Evolutionary conservation across 306 rosid species (phyloP).

Genomic region (Delonix regia): DNA sequence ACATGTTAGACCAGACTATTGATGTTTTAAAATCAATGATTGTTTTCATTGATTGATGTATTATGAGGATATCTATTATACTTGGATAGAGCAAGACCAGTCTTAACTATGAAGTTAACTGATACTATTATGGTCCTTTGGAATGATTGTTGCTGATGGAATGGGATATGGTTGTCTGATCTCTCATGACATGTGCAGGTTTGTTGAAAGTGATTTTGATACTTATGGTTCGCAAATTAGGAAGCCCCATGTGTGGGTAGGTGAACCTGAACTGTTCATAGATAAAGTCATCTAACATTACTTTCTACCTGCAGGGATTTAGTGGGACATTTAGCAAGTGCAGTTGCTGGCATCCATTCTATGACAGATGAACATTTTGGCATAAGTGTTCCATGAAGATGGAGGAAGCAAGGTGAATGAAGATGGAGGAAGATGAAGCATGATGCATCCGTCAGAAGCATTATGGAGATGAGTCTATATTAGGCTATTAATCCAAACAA

Average conservation of each 20-base stretch:
- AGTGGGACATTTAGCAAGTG: no score
- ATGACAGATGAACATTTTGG: no score
- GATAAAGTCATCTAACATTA: no score
- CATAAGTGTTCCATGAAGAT: no score
- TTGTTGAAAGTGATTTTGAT: conserved; percentile 92
- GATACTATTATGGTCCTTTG: neutral
- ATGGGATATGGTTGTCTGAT: conserved; percentile 36
- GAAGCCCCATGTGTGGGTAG: conserved; percentile 92
- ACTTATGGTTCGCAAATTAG: conserved; percentile 74
- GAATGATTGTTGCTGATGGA: conserved; percentile 29
- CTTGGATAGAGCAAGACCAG: neutral
- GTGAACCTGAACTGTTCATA: conserved; percentile 93
- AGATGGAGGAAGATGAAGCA: no score
- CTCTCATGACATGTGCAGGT: conserved; percentile 63
- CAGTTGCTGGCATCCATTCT: no score
- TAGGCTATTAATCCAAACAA: no score
- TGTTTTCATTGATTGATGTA: neutral
- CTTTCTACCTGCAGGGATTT: no score
- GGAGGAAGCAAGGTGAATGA: no score
- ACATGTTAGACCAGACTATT: neutral
- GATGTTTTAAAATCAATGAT: neutral
- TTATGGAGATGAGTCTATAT: no score
- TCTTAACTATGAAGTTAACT: neutral
- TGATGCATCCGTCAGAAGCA: no score
- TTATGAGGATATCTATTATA: conserved; percentile 2